phyloP scores from a whole-genome alignment of 805 yeast genomes.

The Vanderwaltozyma yarrowii region DNA sequence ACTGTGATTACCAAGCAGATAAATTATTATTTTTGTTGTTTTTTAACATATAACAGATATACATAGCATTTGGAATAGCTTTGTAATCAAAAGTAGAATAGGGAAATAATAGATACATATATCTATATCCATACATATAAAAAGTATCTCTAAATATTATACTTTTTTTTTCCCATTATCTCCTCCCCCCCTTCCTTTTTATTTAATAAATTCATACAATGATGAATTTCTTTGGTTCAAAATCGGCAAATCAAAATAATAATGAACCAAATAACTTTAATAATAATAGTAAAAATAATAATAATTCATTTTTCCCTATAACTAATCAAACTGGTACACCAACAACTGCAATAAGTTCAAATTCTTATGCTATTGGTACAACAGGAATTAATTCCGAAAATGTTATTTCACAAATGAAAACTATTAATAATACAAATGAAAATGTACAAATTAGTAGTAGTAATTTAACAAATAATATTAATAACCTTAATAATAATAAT shows the following conservation, averaged over 20 bases:
- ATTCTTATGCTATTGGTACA: constrained; percentile 60
- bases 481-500: constrained; percentile 6
- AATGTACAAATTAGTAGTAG: not conserved
- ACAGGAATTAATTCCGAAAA: constrained; percentile 36
- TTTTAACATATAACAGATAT: no score
- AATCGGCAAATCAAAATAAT: not conserved
- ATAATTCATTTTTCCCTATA: constrained; percentile 22
- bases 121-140: no score
- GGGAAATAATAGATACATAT: no score
- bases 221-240: constrained; percentile 4
- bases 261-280: not conserved
- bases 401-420: constrained; percentile 28
- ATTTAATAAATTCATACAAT: not conserved
- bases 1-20: no score
- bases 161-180: no score
- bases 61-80: no score
- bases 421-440: constrained; percentile 7
- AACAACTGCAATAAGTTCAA: constrained; percentile 57
- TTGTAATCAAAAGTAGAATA: no score
- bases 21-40: no score
- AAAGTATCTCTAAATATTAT: no score
- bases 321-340: constrained; percentile 44
- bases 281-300: not conserved
- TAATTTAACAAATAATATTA: constrained; percentile 10
- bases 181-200: no score